These are phyloP conservation scores for Candida pseudofarinosa DNA, from an alignment of 805 yeast genomes.

Conservation along the genomic window DNA sequence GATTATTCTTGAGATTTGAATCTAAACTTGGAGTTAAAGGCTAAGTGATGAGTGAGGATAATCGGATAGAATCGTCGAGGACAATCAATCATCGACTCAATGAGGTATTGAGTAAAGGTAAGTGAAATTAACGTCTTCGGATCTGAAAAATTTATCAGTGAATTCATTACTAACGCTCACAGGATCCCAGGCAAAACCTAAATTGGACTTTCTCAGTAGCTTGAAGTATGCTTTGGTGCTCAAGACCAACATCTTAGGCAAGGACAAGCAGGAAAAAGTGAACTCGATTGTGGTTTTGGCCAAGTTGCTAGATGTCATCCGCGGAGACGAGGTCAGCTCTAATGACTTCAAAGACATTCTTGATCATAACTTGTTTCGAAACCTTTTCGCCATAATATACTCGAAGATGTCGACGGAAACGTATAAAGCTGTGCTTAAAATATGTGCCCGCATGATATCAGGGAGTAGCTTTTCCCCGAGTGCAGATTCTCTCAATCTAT, in stretches of 20 bases:
- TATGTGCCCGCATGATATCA: constrained; percentile 38
- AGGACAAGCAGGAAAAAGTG: constrained; percentile 47
- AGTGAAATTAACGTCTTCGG: constrained; percentile 9
- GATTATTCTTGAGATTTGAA: neutral
- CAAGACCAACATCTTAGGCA: constrained; percentile 40
- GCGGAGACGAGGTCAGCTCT: constrained; percentile 37
- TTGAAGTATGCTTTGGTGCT: constrained; percentile 33
- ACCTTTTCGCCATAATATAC: constrained; percentile 39
- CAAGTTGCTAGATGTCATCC: constrained; percentile 43
- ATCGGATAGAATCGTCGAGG: constrained; percentile 23
- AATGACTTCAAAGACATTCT: constrained; percentile 30
- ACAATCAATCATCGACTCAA: constrained; percentile 42
- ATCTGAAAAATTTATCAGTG: constrained; percentile 1
- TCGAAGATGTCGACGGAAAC: constrained; percentile 42
- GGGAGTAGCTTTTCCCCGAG: constrained; percentile 40
- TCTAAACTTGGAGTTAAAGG: neutral
- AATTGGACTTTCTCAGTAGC: constrained; percentile 30
- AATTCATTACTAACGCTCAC: constrained; percentile 8
- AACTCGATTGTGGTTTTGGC: constrained; percentile 53
- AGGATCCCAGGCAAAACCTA: constrained; percentile 25
- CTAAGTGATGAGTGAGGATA: constrained; percentile 26
- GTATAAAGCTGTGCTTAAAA: constrained; percentile 42
- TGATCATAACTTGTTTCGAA: constrained; percentile 37
- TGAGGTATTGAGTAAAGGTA: constrained; percentile 37
- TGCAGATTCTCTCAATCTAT: constrained; percentile 30